Evolutionary conservation across 371 early-diverging fungal genomes (phyloP), one percentile per base, ranked within the genome.

Genomic region (Zychaea mexicana): DNA sequence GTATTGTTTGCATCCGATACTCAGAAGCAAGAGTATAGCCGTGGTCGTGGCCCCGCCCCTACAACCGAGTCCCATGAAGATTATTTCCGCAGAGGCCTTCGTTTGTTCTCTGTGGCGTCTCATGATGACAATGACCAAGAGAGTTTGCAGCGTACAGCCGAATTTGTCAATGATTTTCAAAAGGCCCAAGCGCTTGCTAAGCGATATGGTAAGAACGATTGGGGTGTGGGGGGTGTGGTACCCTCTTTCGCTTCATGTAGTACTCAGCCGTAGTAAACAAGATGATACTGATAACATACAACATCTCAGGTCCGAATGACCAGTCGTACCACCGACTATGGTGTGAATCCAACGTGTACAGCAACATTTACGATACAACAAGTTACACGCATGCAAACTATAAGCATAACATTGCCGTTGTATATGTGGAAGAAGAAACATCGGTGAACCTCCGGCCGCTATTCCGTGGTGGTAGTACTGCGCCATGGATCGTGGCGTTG

Each of bases 331-430:
- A 72, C 17, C 70, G 71, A 38, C 24, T 39, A 12, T 81, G 81
- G 81, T 62, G 68, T 17, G 60, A 49, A 7, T 52, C 72, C 17
- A 62, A 66, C 28, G 65, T 66, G 15, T 73, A 69, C 57, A 64
- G 66, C 38, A 73, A 69, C 33, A 52, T 73, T 8, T 74, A 81
- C 28, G 66, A 54, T 15, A 59, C 59, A 39, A 60, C 63, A 9
- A 69, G 53, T 45, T 81, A 81, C 58, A 45, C 57, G 3, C 52
- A 52, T 12, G 68, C 73, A 8, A 68, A 62, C 12, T 69, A 73
- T 36, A 78, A 74, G 78, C 79, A 74, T 36, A 72, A 82, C 62
- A 78, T 82, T 33, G 69, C 76, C n/a, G 65, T 78, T 3, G 73
- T 79, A 19, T 82, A 78, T 60, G 53, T 79, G 17, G 79, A 82